Base-by-base conservation (phyloP, 2,329 filamentous ascomycete genomes). In the Pleurostoma richardsiae region DNA sequence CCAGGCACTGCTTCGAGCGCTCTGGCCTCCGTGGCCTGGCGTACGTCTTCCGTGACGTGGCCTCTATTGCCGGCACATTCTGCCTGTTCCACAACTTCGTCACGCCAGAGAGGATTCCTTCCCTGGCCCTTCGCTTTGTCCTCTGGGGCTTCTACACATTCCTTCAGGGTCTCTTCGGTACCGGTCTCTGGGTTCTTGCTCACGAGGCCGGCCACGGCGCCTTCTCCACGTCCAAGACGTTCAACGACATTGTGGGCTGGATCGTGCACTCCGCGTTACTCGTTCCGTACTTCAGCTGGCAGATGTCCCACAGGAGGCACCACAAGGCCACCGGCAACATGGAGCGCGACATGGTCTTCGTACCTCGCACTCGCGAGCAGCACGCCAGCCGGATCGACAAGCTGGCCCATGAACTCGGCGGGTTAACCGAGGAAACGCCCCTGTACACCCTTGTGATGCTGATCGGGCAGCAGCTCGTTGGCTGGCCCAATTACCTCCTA, bases 281-380 rank as follows among this genome's bases (percentile, higher is more conserved):
- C 51, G 83, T 85, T 3, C 85, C 85, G 4, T 89, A 83, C 68
- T 87, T 86, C 69, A 82, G 79, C 42, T 88, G 85, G 85, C 82
- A 85, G 67, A 82, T 81, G 61, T 83, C 78, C 30, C 85, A 89
- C 64, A 75, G 77, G 49, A 77, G 83, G 43, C 85, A 88, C 65
- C 85, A 89, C 68, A 78, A 77, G 54, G 84, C 79, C 65, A 82
- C 80, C 40, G 81, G 81, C 53, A 77, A 86, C 67, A 81, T 85
- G 69, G 75, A 82, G 49, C 82, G 81, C 68, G 83, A 86, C 61
- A 83, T 82, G 60, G 80, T 76, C 26, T 84, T 83, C 50, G 80
- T 84, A 11, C 81, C 81, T 41, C 65, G 67, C 53, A 76, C 69
- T 52, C 56, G 61, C 50, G 46, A 60, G 51, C 55, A 60, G 52